Base-by-base conservation (phyloP, 2,329 filamentous ascomycete genomes). In the Aureobasidium sp. region DNA sequence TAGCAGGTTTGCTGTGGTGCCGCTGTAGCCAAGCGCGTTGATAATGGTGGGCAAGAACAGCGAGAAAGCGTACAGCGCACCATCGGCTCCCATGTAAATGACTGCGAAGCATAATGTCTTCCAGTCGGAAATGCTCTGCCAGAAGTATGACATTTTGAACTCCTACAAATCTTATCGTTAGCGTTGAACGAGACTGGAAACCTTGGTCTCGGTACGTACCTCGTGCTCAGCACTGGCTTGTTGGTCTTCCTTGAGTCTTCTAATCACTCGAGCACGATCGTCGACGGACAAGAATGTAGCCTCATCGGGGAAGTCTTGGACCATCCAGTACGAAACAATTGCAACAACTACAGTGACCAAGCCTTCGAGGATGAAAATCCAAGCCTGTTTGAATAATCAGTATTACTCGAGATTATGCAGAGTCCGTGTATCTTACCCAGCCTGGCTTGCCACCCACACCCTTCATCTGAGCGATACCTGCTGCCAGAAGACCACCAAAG, bases 41-140 rank as follows among this genome's bases (percentile, higher is more conserved):
- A 96, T 87, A 70, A 95, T 95, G 20, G 86, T 88, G 0, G 91
- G 91, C 2, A 93, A 76, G 76, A 96, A 92, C 4, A 92, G 79
- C 1, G 84, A 87, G 74, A 91, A 91, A 3, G 86, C 85, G 71
- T 91, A 92, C 5, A 92, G 77, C 0, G 88, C 82, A 70, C 87
- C 87, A 66, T 89, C 83, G 42, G 80, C 81, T 66, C 69, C 90
- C 85, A 91, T 90, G 72, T 91, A 94, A 63, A 93, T 86, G 48
- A 89, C 74, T 73, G 89, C 88, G 14, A 84, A 87, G 1, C 82
- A 77, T 75, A 86, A 94, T 22, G 88, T 95, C 78, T 96, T 95
- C 87, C 89, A 95, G 71, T 96, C 91, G 63, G 82, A 87, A 20
- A 93, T 68, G 7, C 85, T 86, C 14, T 84, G 82, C 82, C 84